Percentiles rank a stretch among this genome's conserved stretches.
These are phyloP conservation scores for Hyphopichia burtonii DNA, from an alignment of 1,139 yeast species.

Conservation along the genomic window DNA sequence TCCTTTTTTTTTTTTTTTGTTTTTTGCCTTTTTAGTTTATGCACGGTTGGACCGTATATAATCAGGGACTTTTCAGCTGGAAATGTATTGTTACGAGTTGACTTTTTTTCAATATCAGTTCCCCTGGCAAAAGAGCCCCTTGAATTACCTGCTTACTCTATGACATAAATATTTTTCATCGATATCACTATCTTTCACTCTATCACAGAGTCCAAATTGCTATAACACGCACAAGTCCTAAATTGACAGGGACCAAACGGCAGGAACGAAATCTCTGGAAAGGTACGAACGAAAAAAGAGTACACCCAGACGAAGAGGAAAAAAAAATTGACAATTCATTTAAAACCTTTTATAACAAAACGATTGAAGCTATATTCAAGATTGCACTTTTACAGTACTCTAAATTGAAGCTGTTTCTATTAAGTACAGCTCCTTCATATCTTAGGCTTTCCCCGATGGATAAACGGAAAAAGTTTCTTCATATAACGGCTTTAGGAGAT, in stretches of 20 bases:
- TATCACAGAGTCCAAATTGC: too few relatives aligned
- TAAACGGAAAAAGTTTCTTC: background rate
- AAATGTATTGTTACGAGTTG: too few relatives aligned
- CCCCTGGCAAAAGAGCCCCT: too few relatives aligned
- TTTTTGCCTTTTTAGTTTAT: too few relatives aligned
- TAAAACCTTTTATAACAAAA: background rate
- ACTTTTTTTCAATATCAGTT: too few relatives aligned
- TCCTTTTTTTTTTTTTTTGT: too few relatives aligned
- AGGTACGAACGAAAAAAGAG: background rate
- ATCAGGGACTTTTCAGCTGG: too few relatives aligned
- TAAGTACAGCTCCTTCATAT: background rate
- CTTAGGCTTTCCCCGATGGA: background rate
- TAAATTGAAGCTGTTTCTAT: background rate
- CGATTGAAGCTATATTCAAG: background rate
- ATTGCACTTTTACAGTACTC: background rate
- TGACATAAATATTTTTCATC: too few relatives aligned
- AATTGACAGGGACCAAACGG: background rate
- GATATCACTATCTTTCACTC: too few relatives aligned
- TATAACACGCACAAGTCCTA: background rate
- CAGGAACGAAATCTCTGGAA: background rate
- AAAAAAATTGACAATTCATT: background rate
- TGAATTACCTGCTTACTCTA: too few relatives aligned
- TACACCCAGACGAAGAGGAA: background rate
- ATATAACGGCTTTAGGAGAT: slow-evolving; percentile 1
- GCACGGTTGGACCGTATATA: too few relatives aligned